Percentiles rank a stretch among this genome's conserved stretches.
These are phyloP conservation scores for Fonsecaea multimorphosa DNA, from an alignment of 2,329 filamentous ascomycete species.

Conservation along the genomic window DNA sequence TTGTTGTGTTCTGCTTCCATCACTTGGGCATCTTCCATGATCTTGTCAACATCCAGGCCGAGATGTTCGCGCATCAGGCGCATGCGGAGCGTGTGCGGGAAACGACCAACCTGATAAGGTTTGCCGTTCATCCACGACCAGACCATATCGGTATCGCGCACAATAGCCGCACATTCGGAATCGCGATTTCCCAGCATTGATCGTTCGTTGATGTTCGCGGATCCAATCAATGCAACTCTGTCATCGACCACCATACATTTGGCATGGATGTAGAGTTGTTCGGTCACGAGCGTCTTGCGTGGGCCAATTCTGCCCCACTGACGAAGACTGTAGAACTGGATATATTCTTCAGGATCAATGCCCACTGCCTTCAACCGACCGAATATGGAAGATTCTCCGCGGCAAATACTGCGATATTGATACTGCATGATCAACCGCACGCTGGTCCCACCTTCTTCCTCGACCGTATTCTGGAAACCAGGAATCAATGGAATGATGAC, in stretches of 20 bases:
- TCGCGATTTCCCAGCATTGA: conserved; percentile 92
- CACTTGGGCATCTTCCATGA: conserved; percentile 77
- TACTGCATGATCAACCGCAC: conserved; percentile 96
- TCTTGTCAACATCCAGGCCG: conserved; percentile 91
- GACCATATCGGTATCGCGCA: conserved; percentile 91
- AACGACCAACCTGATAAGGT: conserved; percentile 87
- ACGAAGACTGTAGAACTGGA: conserved; percentile 90
- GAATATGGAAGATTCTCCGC: conserved; percentile 90
- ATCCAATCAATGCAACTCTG: conserved; percentile 89
- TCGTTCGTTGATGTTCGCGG: conserved; percentile 97
- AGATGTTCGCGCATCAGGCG: conserved; percentile 96
- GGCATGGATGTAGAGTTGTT: conserved; percentile 97
- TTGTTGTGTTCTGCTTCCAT: conserved; percentile 67
- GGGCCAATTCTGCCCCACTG: conserved; percentile 91
- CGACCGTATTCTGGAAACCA: conserved; percentile 97
- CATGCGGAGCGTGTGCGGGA: conserved; percentile 89
- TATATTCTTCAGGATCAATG: conserved; percentile 93
- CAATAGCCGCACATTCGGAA: conserved; percentile 87
- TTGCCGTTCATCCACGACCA: conserved; percentile 88
- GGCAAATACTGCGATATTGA: conserved; percentile 94
- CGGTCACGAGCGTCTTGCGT: conserved; percentile 82
- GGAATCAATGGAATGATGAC: conserved; percentile 95
- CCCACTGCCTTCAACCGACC: conserved; percentile 77
- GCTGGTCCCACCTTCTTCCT: conserved; percentile 90
- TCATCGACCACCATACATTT: conserved; percentile 98